Evolutionary conservation across 129 eudicot species (phyloP).

Genomic region (Artemisia argyi): DNA sequence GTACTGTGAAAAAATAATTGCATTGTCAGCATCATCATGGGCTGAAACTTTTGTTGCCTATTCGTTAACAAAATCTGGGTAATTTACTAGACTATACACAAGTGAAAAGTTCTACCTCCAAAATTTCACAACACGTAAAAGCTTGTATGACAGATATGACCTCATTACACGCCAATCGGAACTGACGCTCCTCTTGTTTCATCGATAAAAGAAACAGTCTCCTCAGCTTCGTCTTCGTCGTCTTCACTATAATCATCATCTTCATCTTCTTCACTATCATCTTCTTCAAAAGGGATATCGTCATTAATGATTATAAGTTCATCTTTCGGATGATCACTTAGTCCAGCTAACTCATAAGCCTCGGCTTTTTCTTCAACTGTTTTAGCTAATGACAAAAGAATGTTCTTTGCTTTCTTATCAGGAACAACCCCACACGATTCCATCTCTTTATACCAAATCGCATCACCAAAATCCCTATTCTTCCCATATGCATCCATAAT

Average conservation of each 20-base stretch:
- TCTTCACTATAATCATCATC: constrained; percentile 18
- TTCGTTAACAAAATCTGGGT: not conserved
- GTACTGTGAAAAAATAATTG: not conserved
- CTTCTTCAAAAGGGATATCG: constrained; percentile 32
- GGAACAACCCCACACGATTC: constrained; percentile 64
- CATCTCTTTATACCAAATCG: constrained; percentile 91
- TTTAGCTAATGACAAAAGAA: constrained; percentile 78
- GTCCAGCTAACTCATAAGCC: constrained; percentile 60
- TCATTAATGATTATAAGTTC: constrained; percentile 24
- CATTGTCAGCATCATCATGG: not conserved
- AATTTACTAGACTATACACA: constrained; percentile 34
- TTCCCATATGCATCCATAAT: constrained; percentile 95
- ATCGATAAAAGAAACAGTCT: constrained; percentile 22
- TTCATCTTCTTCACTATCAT: constrained; percentile 16
- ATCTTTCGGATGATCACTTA: constrained; percentile 7
- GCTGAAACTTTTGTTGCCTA: constrained; percentile 6
- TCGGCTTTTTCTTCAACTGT: constrained; percentile 70
- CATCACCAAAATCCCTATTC: constrained; percentile 73
- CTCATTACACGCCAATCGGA: constrained; percentile 18
- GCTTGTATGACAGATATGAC: constrained; percentile 1
- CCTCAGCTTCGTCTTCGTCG: constrained; percentile 15
- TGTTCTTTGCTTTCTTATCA: constrained; percentile 87
- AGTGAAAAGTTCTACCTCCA: constrained; percentile 13
- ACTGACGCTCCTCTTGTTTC: constrained; percentile 15
- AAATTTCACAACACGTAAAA: constrained; percentile 27